A percentile compares a stretch with the other conserved stretches of the same genome.
These are phyloP conservation scores for Tolypocladium capitatum DNA, from an alignment of 2,329 filamentous ascomycete genomes.

Conservation along the genomic window DNA sequence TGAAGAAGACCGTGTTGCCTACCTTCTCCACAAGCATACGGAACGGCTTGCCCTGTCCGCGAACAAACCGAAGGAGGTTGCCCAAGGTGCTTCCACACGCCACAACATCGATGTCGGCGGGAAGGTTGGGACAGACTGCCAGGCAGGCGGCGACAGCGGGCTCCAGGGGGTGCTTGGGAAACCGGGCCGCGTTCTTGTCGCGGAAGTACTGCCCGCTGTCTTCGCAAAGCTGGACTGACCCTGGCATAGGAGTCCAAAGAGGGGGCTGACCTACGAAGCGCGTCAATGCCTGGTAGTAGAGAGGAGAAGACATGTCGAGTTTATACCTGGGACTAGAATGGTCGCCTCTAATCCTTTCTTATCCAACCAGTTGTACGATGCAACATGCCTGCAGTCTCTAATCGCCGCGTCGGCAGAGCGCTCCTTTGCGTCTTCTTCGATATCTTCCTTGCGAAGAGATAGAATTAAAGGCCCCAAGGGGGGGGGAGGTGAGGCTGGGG, in stretches of 20 bases:
- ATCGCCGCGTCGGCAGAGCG: too few species aligned
- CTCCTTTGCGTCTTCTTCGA: too few species aligned
- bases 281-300: background rate
- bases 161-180: conserved; percentile 35
- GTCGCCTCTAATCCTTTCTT: conserved; percentile 5
- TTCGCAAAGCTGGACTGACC: conserved; percentile 20
- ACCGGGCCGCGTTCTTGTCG: conserved; percentile 39
- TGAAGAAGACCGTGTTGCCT: conserved; percentile 40
- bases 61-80: conserved; percentile 41
- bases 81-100: conserved; percentile 45
- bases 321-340: background rate
- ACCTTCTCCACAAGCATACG: conserved; percentile 42
- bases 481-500: too few species aligned
- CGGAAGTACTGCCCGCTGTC: conserved; percentile 38
- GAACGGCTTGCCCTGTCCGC: conserved; percentile 31
- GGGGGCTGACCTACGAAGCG: conserved; percentile 30
- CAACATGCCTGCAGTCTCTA: conserved; percentile 6
- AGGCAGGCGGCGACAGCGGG: conserved; percentile 30
- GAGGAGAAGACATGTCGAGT: background rate
- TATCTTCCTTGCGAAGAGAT: too few species aligned
- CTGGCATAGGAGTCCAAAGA: conserved; percentile 30
- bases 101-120: conserved; percentile 31
- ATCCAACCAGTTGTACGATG: conserved; percentile 24
- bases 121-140: conserved; percentile 7
- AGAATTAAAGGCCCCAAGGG: too few species aligned